Conservation (phyloP, 495 filamentous ascomycete species). For the Penicillium cosmopolitanum region DNA sequence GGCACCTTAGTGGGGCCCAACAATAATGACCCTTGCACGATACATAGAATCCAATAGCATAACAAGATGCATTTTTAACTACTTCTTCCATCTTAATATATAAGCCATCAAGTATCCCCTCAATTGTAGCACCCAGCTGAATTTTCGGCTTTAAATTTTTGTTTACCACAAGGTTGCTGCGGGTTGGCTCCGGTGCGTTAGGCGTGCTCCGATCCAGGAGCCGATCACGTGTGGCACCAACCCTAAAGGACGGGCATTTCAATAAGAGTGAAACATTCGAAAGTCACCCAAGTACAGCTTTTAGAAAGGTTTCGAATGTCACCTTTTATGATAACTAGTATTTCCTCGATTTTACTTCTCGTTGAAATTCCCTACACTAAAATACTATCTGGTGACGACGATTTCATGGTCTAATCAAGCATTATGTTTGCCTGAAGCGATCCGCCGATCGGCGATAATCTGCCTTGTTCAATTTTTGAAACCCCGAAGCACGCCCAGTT, state of each 20-base stretch:
- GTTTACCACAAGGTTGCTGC: too few species aligned
- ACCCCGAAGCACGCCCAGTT: neutral
- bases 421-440: neutral
- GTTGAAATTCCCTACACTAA: too few species aligned
- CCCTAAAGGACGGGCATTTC: neutral
- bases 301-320: too few species aligned
- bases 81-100: neutral
- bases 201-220: neutral
- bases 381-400: neutral
- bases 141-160: too few species aligned
- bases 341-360: too few species aligned
- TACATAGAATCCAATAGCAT: slow-evolving; percentile 21
- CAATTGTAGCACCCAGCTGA: neutral
- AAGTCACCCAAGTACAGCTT: too few species aligned
- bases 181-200: too few species aligned
- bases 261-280: neutral
- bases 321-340: too few species aligned
- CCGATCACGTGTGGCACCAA: slow-evolving; percentile 2
- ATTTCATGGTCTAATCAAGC: neutral
- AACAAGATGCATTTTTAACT: slow-evolving; percentile 2
- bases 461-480: neutral
- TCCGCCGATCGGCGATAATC: neutral
- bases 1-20: slow-evolving; percentile 5
- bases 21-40: slow-evolving; percentile 28
- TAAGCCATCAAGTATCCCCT: neutral